A percentile compares a stretch with the other conserved stretches of the same genome.
Conservation (phyloP, 257 asterid genomes). For the Euphrasia confusa region DNA sequence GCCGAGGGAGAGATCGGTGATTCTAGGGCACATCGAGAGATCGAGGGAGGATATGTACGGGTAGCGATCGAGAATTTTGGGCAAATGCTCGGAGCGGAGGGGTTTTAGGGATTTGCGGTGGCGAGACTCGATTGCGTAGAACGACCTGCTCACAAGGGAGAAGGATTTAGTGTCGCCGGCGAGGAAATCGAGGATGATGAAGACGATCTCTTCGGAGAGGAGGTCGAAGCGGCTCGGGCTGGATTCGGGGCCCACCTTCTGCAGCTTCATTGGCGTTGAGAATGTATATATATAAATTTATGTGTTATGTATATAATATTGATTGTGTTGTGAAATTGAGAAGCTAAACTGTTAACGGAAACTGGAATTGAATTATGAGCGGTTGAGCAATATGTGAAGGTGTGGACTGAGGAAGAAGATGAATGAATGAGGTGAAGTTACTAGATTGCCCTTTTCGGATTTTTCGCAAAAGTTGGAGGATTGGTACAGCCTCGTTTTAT, state of each 20-base stretch:
- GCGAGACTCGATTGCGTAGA: constrained; percentile 55
- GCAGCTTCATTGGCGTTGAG: constrained; percentile 57
- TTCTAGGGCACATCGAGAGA: constrained; percentile 69
- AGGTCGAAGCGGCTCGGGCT: constrained; percentile 53
- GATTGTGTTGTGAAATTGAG: constrained; percentile 22
- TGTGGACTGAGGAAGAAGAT: constrained; percentile 32
- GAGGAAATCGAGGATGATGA: constrained; percentile 58
- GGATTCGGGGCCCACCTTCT: constrained; percentile 28
- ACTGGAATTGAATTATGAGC: constrained; percentile 27
- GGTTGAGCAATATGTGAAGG: constrained; percentile 30
- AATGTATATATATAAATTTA: neutral
- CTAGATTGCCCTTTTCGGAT: constrained; percentile 30
- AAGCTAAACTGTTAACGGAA: constrained; percentile 35
- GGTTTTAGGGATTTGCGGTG: constrained; percentile 67
- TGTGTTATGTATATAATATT: neutral
- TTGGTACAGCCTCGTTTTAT: no score
- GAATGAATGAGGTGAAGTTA: neutral
- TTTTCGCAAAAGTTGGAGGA: neutral
- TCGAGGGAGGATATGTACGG: constrained; percentile 50
- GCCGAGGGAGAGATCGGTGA: constrained; percentile 46
- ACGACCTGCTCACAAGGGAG: constrained; percentile 70
- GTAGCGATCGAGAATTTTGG: constrained; percentile 45
- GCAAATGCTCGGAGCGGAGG: constrained; percentile 50
- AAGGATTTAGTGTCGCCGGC: constrained; percentile 69
- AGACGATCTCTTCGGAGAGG: constrained; percentile 67